A percentile compares a stretch with the other conserved stretches of the same genome.
Conservation (phyloP, 495 filamentous ascomycete genomes). For the Aspergillus avenaceus region DNA sequence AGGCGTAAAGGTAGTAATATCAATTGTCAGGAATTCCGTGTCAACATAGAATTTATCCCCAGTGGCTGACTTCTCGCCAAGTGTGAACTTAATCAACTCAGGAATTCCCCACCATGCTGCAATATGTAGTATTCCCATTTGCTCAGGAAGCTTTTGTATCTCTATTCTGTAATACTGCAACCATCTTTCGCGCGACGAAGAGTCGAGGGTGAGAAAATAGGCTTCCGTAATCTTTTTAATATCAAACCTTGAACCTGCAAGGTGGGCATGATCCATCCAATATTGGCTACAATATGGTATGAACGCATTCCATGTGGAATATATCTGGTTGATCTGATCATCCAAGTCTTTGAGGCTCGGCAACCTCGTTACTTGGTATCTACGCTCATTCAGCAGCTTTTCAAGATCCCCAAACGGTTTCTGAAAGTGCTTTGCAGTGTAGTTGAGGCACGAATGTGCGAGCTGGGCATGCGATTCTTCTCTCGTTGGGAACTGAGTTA, state of each 20-base stretch:
- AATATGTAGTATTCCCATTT: background rate
- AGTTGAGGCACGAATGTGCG: conserved; percentile 6
- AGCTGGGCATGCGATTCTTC: conserved; percentile 4
- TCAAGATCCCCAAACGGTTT: too few species aligned
- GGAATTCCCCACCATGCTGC: conserved; percentile 11
- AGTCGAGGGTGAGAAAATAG: background rate
- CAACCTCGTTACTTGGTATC: too few species aligned
- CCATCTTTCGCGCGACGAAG: background rate
- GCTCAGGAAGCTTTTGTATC: background rate
- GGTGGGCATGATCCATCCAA: too few species aligned
- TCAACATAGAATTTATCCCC: background rate
- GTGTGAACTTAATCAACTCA: background rate
- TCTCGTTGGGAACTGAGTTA: too few species aligned
- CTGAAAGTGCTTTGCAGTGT: conserved; percentile 4
- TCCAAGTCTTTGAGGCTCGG: too few species aligned
- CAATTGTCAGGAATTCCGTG: background rate
- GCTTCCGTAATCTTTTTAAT: too few species aligned
- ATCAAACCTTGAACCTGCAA: too few species aligned
- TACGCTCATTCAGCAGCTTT: too few species aligned
- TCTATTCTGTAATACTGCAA: background rate
- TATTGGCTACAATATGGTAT: too few species aligned
- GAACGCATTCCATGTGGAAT: too few species aligned
- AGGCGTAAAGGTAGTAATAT: background rate
- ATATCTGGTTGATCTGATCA: too few species aligned
- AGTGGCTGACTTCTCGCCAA: background rate